Evolutionary conservation across 1,284 basidiomycete species (phyloP), one percentile per base, ranked within the genome.

Genomic region (Boletellus deceptivus): DNA sequence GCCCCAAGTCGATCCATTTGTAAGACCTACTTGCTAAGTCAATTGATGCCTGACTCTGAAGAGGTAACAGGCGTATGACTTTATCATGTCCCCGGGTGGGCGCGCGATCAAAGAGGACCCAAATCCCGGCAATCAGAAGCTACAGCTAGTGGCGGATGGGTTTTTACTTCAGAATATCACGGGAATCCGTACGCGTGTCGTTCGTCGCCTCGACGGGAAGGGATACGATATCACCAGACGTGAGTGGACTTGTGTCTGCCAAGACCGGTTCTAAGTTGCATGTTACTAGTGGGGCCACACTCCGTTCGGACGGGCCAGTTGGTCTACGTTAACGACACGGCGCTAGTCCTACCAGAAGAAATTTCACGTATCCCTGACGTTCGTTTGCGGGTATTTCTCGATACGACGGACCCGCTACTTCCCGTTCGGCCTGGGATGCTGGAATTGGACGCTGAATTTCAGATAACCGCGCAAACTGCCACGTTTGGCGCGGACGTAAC

Each of bases 161-260:
- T 90, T 83, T 65, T 71, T 91, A 48, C 70, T 95, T 25, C 76
- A 84, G 43, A 87, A 93, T 63, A 75, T 92, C 8, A 79, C 83
- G 2, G 92, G 92, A 3, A 77, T 95, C 42, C 79, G 87, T 25
- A 78, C 85, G 2, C 83, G 83, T 52, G 84, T 94, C 18, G 83
- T 90, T 20, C 86, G 81, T 61, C 77, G 89, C 22, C 67, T 93
- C 43, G 92, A 94, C 61, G 86, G 87, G n/a, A 82, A 76, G 59
- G 92, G 92, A 4, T 95, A 92, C 61, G 91, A 94, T 60, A 79
- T 95, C 38, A 78, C 86, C 17, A 89, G 83, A 72, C 74, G 91
- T 93, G 59, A 61, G 89, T 61, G n/a, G 53, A 27, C 46, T n/a
- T 20, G 17, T 22, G 3, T 36, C 31, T 37, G 25, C 37, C 37